Percentiles rank a stretch among this genome's conserved stretches.
These are phyloP conservation scores for Entomortierella parvispora DNA, from an alignment of 192 early-diverging fungal species.

Conservation along the genomic window DNA sequence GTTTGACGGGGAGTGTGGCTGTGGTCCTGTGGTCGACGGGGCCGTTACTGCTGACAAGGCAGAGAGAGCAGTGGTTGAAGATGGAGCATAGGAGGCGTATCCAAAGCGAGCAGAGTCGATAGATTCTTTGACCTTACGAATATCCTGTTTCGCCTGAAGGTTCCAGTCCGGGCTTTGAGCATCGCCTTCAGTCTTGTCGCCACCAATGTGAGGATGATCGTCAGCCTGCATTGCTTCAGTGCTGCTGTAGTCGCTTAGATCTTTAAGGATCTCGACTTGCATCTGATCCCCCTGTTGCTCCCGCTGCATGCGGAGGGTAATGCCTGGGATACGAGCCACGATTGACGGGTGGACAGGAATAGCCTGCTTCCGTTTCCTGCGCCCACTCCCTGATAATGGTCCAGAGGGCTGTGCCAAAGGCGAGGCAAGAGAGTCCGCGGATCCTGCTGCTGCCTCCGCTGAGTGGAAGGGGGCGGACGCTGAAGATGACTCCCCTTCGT, in stretches of 20 bases:
- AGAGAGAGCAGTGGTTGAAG: not conserved
- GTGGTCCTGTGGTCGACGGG: not conserved
- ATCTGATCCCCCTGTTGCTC: slow-evolving; percentile 27
- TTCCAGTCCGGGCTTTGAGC: slow-evolving; percentile 7
- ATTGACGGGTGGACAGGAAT: slow-evolving; percentile 39
- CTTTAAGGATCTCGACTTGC: slow-evolving; percentile 46
- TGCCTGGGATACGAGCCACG: slow-evolving; percentile 43
- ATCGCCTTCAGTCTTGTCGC: not conserved
- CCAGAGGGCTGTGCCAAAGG: slow-evolving; percentile 1
- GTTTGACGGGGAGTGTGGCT: not conserved
- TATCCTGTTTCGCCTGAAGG: slow-evolving; percentile 29
- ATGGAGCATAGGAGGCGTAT: slow-evolving; percentile 22
- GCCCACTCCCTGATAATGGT: slow-evolving; percentile 10
- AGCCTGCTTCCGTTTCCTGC: slow-evolving; percentile 48
- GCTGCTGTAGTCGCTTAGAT: slow-evolving; percentile 29
- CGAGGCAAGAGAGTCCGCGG: not conserved
- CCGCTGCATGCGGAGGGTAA: slow-evolving; percentile 43
- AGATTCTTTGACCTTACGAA: slow-evolving; percentile 35
- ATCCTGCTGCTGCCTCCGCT: too few relatives aligned
- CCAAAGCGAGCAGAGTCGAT: slow-evolving; percentile 33
- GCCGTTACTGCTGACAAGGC: not conserved
- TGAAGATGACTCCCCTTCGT: too few relatives aligned
- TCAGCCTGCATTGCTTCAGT: not conserved
- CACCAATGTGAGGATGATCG: not conserved
- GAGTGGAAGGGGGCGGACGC: too few relatives aligned